Evolutionary conservation across 2,329 filamentous ascomycete species (phyloP), one percentile per base, ranked within the genome.

Genomic region (Fusarium subglutinans): DNA sequence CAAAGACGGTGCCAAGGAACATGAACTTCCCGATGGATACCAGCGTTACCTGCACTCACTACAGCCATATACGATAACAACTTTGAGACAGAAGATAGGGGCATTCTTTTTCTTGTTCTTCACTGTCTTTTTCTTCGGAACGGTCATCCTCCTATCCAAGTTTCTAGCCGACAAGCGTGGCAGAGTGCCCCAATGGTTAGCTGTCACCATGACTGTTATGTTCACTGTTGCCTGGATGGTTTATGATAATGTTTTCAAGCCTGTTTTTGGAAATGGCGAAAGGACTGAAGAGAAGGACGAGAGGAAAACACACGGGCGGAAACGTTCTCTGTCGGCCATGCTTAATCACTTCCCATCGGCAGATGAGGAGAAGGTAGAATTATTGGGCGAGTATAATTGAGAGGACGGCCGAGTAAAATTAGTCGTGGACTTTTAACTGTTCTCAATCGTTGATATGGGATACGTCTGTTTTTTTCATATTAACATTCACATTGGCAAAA

Each of bases 221-320:
- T 90, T 92, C 66, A 86, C 83, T 22, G 17, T 83, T 8, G 67
- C 84, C 15, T 89, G 87, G 87, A 75, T 80, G 66, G 74, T 70
- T 8, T 88, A 89, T 56, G 87, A 89, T 58, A 37, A 35, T 4
- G 79, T 86, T 6, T 80, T 86, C 74, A 91, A 90, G 81, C 84
- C 82, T 2, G 45, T 92, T 0, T 98, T 97, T 85, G 96, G 96
- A 2, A 93, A 98, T 79, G 96, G 96, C 0, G 96, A 98, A 86
- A 89, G 88, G 77, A 91, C 90, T 8, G 73, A 81, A 38, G 80
- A 81, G 38, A 71, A 75, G 14, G 72, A 77, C 3, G 75, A 72
- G 10, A 72, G 47, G 20, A 64, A 44, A 37, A 10, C 54, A 10
- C 54, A 60, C 10, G 38, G 38, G 37, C 44, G 69, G 24, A 71